These are phyloP conservation scores for Teunomyces kruisii DNA, from an alignment of 805 yeast genomes.

Conservation along the genomic window DNA sequence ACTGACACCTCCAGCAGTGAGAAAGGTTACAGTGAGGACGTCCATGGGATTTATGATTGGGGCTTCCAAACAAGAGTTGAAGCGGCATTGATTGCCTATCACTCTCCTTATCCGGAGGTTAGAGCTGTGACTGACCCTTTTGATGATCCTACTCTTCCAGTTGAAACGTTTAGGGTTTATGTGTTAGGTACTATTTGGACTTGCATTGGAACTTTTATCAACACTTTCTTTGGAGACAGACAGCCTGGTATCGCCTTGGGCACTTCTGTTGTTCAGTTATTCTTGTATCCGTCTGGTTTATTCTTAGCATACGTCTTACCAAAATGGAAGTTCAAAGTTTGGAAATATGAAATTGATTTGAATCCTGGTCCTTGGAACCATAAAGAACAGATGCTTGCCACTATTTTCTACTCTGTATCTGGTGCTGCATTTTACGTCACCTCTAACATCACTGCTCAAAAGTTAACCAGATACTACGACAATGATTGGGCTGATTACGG, in stretches of 20 bases:
- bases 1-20: slow-evolving; percentile 18
- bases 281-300: slow-evolving; percentile 46
- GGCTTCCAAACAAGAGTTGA: slow-evolving; percentile 35
- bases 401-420: slow-evolving; percentile 41
- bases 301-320: slow-evolving; percentile 36
- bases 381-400: slow-evolving; percentile 66
- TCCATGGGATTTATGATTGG: slow-evolving; percentile 26
- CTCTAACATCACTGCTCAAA: slow-evolving; percentile 21
- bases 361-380: slow-evolving; percentile 66
- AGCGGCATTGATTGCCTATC: slow-evolving; percentile 37
- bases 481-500: slow-evolving; percentile 22
- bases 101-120: slow-evolving; percentile 44
- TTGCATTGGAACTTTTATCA: slow-evolving; percentile 51
- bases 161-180: slow-evolving; percentile 51
- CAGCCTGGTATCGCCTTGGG: slow-evolving; percentile 47
- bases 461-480: slow-evolving; percentile 23
- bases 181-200: slow-evolving; percentile 54
- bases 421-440: slow-evolving; percentile 22
- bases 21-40: background rate
- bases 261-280: slow-evolving; percentile 46
- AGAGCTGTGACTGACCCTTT: slow-evolving; percentile 40
- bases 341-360: slow-evolving; percentile 20
- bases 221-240: slow-evolving; percentile 56
- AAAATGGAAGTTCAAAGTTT: slow-evolving; percentile 21
- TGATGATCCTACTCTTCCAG: slow-evolving; percentile 33